These are phyloP conservation scores for Fusarium siculi DNA, from an alignment of 2,329 filamentous ascomycete genomes.

Conservation along the genomic window DNA sequence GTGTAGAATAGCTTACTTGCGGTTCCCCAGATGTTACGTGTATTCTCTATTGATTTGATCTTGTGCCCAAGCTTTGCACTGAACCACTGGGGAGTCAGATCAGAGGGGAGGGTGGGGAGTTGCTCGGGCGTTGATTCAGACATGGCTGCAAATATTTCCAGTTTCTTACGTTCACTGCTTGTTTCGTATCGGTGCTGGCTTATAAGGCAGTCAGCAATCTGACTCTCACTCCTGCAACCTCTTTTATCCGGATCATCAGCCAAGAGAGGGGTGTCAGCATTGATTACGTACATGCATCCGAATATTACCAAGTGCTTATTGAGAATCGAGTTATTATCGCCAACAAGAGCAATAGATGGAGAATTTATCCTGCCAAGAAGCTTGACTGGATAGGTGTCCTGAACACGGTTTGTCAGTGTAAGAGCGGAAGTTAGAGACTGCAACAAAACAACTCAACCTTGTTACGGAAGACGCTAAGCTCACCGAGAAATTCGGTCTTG, in stretches of 20 bases:
- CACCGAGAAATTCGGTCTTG: not conserved
- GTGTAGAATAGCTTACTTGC: slow-evolving; percentile 45
- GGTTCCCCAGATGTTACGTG: slow-evolving; percentile 43
- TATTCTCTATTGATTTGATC: slow-evolving; percentile 40
- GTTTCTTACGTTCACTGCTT: not conserved
- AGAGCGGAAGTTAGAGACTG: not conserved
- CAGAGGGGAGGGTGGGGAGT: slow-evolving; percentile 38
- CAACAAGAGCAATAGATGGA: not conserved
- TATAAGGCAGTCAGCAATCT: not conserved
- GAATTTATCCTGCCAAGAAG: not conserved
- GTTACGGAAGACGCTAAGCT: not conserved
- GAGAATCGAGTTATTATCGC: not conserved
- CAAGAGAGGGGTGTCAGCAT: not conserved
- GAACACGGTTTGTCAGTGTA: not conserved
- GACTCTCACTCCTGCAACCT: not conserved
- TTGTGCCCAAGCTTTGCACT: slow-evolving; percentile 33
- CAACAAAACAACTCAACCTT: not conserved
- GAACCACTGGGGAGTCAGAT: slow-evolving; percentile 40
- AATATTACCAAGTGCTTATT: slow-evolving; percentile 15
- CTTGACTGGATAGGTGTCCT: not conserved
- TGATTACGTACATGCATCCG: not conserved
- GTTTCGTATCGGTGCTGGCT: not conserved
- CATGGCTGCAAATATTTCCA: not conserved
- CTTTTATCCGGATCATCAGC: not conserved
- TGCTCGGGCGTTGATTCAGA: not conserved